These are phyloP conservation scores for Herpotrichia juniperi DNA, from an alignment of 2,329 filamentous ascomycete genomes.

Conservation along the genomic window DNA sequence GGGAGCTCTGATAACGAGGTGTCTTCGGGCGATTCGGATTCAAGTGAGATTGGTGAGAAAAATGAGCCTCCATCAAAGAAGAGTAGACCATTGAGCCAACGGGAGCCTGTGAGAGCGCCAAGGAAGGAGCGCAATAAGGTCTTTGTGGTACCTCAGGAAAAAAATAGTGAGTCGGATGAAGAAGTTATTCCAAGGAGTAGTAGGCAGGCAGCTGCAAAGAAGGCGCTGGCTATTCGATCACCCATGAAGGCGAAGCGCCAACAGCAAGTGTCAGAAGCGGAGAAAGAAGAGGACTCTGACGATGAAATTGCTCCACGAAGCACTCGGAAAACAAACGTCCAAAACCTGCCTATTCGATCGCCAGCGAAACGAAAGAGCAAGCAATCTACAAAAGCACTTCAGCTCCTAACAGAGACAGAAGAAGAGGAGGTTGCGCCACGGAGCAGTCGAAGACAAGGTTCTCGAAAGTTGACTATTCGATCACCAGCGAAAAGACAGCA, in stretches of 20 bases:
- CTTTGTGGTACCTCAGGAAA: slow-evolving; percentile 13
- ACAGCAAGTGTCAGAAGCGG: slow-evolving; percentile 7
- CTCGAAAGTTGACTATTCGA: no score
- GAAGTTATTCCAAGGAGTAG: slow-evolving; percentile 1
- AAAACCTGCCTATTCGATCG: not conserved
- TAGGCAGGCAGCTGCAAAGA: no score
- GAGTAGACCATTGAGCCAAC: not conserved
- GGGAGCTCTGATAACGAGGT: slow-evolving; percentile 24
- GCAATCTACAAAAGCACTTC: not conserved
- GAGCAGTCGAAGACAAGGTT: no score
- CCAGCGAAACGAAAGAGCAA: not conserved
- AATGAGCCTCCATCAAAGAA: slow-evolving; percentile 11
- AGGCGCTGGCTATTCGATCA: no score
- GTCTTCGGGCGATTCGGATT: not conserved
- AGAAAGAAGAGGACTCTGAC: slow-evolving; percentile 15
- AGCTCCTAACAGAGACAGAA: not conserved
- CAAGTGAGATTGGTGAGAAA: slow-evolving; percentile 7
- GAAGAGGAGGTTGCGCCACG: not conserved
- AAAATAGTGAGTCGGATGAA: slow-evolving; percentile 8
- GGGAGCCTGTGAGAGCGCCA: not conserved
- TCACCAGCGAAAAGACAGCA: no score
- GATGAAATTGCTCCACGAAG: slow-evolving; percentile 23
- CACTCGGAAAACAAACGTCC: not conserved
- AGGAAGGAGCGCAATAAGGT: not conserved
- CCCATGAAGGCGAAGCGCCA: slow-evolving; percentile 11